phyloP scores from a whole-genome alignment of 1,284 basidiomycete genomes.

The Vanrija humicola region DNA sequence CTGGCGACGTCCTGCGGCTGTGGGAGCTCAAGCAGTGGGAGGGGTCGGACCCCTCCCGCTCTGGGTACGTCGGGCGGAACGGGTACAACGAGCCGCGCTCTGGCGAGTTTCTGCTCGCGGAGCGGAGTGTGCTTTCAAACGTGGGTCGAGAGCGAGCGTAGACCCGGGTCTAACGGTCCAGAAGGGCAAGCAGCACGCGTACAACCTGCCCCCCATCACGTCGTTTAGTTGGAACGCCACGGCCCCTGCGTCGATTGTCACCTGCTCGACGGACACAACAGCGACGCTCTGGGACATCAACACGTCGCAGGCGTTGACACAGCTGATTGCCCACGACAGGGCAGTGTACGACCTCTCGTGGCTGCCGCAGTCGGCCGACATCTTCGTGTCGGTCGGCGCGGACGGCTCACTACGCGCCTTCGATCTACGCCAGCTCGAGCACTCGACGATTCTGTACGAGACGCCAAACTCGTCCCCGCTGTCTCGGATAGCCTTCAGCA shows the following conservation, averaged over 20 bases:
- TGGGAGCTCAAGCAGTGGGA: constrained; percentile 66
- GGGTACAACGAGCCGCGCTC: constrained; percentile 49
- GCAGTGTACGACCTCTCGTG: constrained; percentile 77
- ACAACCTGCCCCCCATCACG: constrained; percentile 75
- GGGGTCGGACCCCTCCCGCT: constrained; percentile 10
- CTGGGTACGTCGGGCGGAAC: constrained; percentile 53
- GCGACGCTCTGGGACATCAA: constrained; percentile 98
- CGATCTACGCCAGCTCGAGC: constrained; percentile 90
- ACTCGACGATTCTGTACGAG: constrained; percentile 98
- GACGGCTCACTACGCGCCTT: constrained; percentile 96
- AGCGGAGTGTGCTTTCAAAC: constrained; percentile 61
- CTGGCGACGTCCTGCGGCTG: constrained; percentile 80
- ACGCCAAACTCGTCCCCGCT: constrained; percentile 65
- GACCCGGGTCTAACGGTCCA: constrained; percentile 5
- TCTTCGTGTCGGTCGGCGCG: constrained; percentile 97
- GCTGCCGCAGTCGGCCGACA: constrained; percentile 96
- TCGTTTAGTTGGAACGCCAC: constrained; percentile 95
- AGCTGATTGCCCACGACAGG: constrained; percentile 95
- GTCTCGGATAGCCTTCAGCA: constrained; percentile 75
- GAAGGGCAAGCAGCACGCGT: constrained; percentile 73
- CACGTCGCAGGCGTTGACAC: constrained; percentile 90
- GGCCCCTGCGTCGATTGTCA: constrained; percentile 80
- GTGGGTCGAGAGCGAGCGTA: constrained; percentile 54
- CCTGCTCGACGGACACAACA: constrained; percentile 93
- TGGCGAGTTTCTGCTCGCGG: constrained; percentile 52